phyloP scores from a whole-genome alignment of 2,329 filamentous ascomycete genomes.

The Aaosphaeria arxii region DNA sequence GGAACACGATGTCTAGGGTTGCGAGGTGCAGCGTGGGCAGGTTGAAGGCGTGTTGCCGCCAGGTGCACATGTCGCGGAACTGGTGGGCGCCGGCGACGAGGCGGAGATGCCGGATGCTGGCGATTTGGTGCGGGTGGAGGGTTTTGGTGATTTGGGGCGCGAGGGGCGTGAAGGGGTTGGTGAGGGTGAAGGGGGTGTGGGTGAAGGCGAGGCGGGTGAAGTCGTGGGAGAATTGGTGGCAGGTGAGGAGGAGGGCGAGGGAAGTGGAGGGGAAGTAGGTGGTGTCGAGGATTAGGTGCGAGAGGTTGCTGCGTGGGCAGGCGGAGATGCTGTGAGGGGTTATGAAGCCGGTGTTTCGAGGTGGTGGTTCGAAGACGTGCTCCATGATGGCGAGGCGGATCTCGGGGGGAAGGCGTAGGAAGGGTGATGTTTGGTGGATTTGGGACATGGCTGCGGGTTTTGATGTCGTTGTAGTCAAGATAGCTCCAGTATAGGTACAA shows the following conservation, averaged over 20 bases:
- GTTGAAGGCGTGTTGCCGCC: conserved; percentile 32
- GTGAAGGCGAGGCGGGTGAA: conserved; percentile 32
- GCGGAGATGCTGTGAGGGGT: conserved; percentile 13
- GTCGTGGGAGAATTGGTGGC: conserved; percentile 37
- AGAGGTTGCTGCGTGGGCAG: conserved; percentile 4
- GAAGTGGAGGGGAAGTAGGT: conserved; percentile 20
- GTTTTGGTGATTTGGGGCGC: background rate
- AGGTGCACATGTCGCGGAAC: conserved; percentile 28
- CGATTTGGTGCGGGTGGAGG: conserved; percentile 23
- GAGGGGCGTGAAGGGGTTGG: conserved; percentile 22
- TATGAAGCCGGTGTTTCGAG: conserved; percentile 24
- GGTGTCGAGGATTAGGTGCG: conserved; percentile 14
- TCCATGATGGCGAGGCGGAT: conserved; percentile 32
- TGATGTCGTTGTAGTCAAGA: background rate
- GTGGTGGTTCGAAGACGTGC: conserved; percentile 15
- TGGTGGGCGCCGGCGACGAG: conserved; percentile 26
- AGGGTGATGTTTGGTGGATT: background rate
- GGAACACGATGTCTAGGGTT: conserved; percentile 31
- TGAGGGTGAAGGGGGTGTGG: conserved; percentile 34
- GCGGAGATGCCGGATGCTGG: conserved; percentile 29
- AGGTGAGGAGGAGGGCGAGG: conserved; percentile 35
- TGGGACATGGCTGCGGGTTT: background rate
- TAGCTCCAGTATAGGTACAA: background rate
- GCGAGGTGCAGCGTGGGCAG: conserved; percentile 23
- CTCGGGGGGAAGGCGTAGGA: conserved; percentile 36